Evolutionary conservation across 129 eudicot species (phyloP).

Genomic region (Pittosporum tobira): DNA sequence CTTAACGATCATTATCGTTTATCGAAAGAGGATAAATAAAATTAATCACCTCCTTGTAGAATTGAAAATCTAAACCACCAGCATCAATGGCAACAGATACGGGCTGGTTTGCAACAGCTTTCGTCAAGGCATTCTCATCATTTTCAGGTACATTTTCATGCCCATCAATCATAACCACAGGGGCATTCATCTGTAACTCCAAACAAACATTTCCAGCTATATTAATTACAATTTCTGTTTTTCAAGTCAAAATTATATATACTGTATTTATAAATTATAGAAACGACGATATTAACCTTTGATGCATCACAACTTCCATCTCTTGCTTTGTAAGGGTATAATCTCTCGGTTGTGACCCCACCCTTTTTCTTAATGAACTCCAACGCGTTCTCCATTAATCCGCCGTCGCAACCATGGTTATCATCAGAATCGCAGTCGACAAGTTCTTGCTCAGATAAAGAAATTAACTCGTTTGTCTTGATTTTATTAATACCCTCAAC

Average conservation of each 20-base stretch:
- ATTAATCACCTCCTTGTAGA: conserved; percentile 9
- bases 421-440: conserved; percentile 3
- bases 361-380: conserved; percentile 3
- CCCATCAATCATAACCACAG: conserved; percentile 10
- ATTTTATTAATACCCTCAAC: conserved; percentile 12
- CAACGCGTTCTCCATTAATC: conserved; percentile 10
- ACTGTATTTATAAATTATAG: too few relatives aligned
- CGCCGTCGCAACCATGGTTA: conserved; percentile 9
- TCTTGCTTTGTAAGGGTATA: conserved; percentile 9
- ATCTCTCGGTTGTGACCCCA: conserved; percentile 12
- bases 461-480: conserved; percentile 8
- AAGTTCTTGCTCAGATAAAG: conserved; percentile 11
- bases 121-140: background rate
- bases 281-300: conserved; percentile 7
- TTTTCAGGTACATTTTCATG: conserved; percentile 15
- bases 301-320: conserved; percentile 11
- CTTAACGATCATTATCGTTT: too few relatives aligned
- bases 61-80: conserved; percentile 12
- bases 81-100: conserved; percentile 4
- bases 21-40: too few relatives aligned
- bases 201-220: background rate
- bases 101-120: conserved; percentile 9
- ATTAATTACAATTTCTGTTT: too few relatives aligned
- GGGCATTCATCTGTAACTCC: conserved; percentile 11
- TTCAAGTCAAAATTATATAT: too few relatives aligned